Conservation (phyloP, 805 yeast genomes). For the Kurtzmaniella cleridarum region DNA sequence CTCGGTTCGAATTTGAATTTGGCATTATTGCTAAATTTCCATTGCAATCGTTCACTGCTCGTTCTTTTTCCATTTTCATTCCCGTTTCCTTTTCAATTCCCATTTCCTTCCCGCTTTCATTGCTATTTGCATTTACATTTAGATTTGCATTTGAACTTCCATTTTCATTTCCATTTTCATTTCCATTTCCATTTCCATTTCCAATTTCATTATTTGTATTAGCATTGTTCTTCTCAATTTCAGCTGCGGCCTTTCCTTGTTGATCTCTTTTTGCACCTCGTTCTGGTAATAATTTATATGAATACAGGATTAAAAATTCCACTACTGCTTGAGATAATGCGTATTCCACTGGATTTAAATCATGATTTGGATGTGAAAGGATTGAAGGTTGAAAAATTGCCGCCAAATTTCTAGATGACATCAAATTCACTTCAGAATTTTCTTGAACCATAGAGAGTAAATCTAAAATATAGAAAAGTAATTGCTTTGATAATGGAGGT, state of each 20-base stretch:
- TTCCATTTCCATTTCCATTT: too few species aligned
- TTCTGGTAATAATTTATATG: slow-evolving; percentile 68
- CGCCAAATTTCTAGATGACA: slow-evolving; percentile 91
- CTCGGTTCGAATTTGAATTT: neutral
- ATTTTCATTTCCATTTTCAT: too few species aligned
- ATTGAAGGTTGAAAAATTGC: slow-evolving; percentile 98
- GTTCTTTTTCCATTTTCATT: neutral
- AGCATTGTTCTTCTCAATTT: neutral
- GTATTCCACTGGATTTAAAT: slow-evolving; percentile 88
- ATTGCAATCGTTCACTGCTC: too few species aligned
- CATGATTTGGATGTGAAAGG: slow-evolving; percentile 87
- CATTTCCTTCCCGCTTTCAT: too few species aligned
- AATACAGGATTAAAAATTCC: slow-evolving; percentile 83
- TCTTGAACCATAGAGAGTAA: slow-evolving; percentile 79
- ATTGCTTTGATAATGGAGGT: slow-evolving; percentile 75
- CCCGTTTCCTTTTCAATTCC: slow-evolving; percentile 1
- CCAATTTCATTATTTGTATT: slow-evolving; percentile 1
- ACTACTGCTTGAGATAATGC: slow-evolving; percentile 81
- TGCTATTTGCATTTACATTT: too few species aligned
- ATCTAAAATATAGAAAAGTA: slow-evolving; percentile 82
- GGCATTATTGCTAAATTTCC: too few species aligned
- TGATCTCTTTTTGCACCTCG: slow-evolving; percentile 15
- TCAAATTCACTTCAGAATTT: slow-evolving; percentile 69
- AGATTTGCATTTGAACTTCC: too few species aligned
- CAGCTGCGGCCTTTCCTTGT: slow-evolving; percentile 2